Conservation (phyloP, 805 yeast species). For the Metschnikowia rubicola region DNA sequence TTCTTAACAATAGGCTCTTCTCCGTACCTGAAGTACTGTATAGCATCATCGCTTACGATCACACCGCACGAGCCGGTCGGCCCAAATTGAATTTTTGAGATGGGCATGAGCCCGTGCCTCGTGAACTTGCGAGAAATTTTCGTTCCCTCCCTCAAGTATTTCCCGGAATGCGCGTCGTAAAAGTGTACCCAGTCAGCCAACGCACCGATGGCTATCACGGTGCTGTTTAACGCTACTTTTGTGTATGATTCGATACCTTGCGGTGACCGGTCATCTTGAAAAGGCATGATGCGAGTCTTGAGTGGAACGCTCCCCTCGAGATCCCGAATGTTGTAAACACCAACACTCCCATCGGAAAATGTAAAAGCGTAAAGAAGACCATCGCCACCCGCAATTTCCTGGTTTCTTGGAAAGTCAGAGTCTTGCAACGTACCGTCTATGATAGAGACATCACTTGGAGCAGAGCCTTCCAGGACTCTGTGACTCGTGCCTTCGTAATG, state of each 20-base stretch:
- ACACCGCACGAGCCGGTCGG: conserved; percentile 16
- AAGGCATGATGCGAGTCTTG: conserved; percentile 16
- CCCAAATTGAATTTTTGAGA: conserved; percentile 15
- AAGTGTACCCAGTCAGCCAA: conserved; percentile 19
- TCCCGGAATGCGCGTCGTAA: conserved; percentile 20
- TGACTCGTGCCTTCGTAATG: conserved; percentile 14
- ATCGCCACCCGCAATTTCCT: conserved; percentile 35
- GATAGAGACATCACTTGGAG: conserved; percentile 16
- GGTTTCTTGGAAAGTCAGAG: conserved; percentile 15
- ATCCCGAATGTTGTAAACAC: conserved; percentile 42
- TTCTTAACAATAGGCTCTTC: conserved; percentile 8
- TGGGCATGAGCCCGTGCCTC: conserved; percentile 12
- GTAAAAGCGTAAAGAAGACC: conserved; percentile 38
- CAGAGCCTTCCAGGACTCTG: conserved; percentile 2
- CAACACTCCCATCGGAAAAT: conserved; percentile 38
- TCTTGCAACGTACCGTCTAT: conserved; percentile 15
- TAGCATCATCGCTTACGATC: conserved; percentile 17
- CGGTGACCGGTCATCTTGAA: conserved; percentile 17
- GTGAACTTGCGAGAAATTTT: conserved; percentile 15
- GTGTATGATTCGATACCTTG: conserved; percentile 23
- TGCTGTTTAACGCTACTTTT: conserved; percentile 33
- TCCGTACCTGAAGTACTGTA: conserved; percentile 18
- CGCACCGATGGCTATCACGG: conserved; percentile 25
- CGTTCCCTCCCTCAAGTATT: conserved; percentile 17
- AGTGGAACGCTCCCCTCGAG: conserved; percentile 8